Base-by-base conservation (phyloP, 495 filamentous ascomycete genomes). In the Neurospora hispaniola region DNA sequence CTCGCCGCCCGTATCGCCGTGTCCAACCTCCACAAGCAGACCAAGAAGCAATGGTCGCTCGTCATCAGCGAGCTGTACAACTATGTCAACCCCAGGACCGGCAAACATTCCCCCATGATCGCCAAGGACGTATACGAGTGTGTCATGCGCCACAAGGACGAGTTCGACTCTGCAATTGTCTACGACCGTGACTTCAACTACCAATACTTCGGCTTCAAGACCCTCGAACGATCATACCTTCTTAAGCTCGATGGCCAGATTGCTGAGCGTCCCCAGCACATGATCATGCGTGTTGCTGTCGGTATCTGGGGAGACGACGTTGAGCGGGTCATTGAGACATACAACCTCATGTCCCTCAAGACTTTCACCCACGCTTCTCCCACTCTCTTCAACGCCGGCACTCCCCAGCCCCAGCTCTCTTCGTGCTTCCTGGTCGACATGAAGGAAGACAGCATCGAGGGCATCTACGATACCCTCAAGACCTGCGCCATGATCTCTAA, bases 171-270 rank as follows among this genome's bases (percentile, higher is more conserved):
- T 18, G 95, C 96, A 75, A 98, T 99, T 78, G 96, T 99, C 75
- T 99, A 98, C 76, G 96, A 99, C 83, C 90, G 96, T 72, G 96
- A 99, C 80, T 99, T 99, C 88, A 98, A 98, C 87, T 99, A 99
- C 86, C 97, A 99, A 85, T 99, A 94, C 86, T 99, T 99, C 73
- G 96, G 96, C 72, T 99, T 99, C 90, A 99, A 99, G 89, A 99
- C 96, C 3, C 87, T 99, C 48, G 96, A 99, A 86, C 91, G 96
- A 70, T 98, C 96, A 79, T 99, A 99, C 78, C 90, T 99, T 35
- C 89, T 99, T 42, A 92, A 94, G 72, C 90, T 97, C 72, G 87
- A 97, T 76, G 94, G 94, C 75, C 94, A 96, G 82, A 91, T 98
- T 78, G 94, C 93, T 8, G 96, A 99, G 86, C 89, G 96, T 75